Evolutionary conservation across 129 eudicot genomes (phyloP).

Genomic region (Lonicera japonica): DNA sequence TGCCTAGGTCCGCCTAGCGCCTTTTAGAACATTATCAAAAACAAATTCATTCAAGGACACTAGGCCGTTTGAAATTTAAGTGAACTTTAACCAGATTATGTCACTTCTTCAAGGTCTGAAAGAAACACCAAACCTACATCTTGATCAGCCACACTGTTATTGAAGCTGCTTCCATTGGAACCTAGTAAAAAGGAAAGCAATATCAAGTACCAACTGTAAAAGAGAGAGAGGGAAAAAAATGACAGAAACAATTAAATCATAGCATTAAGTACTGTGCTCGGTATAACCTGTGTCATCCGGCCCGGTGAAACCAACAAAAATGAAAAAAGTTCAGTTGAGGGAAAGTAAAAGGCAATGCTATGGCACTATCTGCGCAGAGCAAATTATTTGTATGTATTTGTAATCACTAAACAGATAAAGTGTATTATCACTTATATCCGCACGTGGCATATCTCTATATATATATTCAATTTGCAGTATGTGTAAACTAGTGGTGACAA

Average conservation of each 20-base stretch:
- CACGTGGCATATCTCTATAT: no score
- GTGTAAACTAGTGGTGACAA: no score
- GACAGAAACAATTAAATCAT: not conserved
- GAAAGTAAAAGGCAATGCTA: no score
- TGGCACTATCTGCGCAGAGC: no score
- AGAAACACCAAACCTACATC: slow-evolving; percentile 41
- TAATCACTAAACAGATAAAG: no score
- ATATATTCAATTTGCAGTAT: no score
- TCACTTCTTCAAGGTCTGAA: slow-evolving; percentile 8
- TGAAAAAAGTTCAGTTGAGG: no score
- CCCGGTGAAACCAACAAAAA: no score
- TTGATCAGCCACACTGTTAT: slow-evolving; percentile 87
- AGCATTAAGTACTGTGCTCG: not conserved
- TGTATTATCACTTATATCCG: no score
- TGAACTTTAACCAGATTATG: slow-evolving; percentile 5
- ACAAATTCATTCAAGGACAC: no score
- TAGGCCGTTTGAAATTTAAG: not conserved
- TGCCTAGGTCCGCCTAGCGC: not conserved
- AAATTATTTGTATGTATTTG: no score
- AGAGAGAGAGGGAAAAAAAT: not conserved
- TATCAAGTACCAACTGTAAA: slow-evolving; percentile 11
- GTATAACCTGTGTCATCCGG: not conserved
- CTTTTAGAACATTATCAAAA: no score
- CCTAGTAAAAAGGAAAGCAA: slow-evolving; percentile 23
- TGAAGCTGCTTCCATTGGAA: slow-evolving; percentile 70